Conservation (phyloP, 73 alveolate species). For the Paramecium octaurelia region DNA sequence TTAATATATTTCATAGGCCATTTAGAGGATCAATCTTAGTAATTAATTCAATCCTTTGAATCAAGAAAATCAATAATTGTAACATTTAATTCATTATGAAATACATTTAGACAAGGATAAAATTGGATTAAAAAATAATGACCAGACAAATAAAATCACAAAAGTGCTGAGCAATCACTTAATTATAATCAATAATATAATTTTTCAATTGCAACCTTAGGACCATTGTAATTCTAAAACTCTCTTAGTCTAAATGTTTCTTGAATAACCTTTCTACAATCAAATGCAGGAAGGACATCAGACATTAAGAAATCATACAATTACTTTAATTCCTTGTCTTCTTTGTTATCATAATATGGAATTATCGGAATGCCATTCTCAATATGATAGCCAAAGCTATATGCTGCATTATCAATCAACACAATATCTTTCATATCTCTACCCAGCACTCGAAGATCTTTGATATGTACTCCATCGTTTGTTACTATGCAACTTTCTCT, state of each 20-base stretch:
- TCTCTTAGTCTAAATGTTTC: background rate
- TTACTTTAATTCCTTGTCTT: slow-evolving; percentile 65
- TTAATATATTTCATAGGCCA: too few relatives aligned
- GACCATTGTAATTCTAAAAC: background rate
- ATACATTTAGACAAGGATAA: too few relatives aligned
- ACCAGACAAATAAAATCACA: background rate
- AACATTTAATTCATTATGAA: too few relatives aligned
- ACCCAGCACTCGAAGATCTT: slow-evolving; percentile 66
- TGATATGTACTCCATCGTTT: slow-evolving; percentile 68
- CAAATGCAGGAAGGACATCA: slow-evolving; percentile 34
- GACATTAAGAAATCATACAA: slow-evolving; percentile 14
- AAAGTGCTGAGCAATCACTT: background rate
- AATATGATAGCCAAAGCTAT: slow-evolving; percentile 78
- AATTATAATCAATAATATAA: slow-evolving; percentile 20
- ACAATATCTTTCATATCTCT: slow-evolving; percentile 73
- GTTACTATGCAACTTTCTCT: slow-evolving; percentile 70
- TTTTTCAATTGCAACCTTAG: slow-evolving; percentile 14
- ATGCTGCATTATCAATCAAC: slow-evolving; percentile 86
- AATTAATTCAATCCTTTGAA: too few relatives aligned
- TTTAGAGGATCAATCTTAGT: too few relatives aligned
- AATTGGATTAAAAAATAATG: too few relatives aligned
- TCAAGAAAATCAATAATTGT: too few relatives aligned
- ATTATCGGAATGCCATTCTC: slow-evolving; percentile 92
- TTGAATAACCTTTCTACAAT: background rate
- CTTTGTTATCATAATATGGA: slow-evolving; percentile 86